Evolutionary conservation across 1,284 basidiomycete species (phyloP), one percentile per base, ranked within the genome.

Genomic region (Nidula niveotomentosa): DNA sequence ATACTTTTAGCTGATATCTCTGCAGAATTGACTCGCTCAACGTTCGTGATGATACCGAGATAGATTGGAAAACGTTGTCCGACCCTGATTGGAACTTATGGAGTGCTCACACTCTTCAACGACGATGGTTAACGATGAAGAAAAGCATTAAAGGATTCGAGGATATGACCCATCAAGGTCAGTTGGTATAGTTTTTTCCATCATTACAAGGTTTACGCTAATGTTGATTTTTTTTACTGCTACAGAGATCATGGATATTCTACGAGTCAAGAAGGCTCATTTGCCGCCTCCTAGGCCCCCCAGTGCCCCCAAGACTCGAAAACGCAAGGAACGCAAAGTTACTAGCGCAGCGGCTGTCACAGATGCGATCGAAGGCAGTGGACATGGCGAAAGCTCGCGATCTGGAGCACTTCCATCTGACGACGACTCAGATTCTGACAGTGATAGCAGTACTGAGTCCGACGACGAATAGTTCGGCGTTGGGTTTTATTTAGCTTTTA

Each of bases 11-110:
- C 18, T 58, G 30, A 56, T 49, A 13, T 35, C 49, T 44, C 30
- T 39, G 8, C 62, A 93, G 90, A 67, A 75, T 93, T 47, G 86
- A 87, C 60, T 84, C 88, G 0, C 69, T 91, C 49, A 80, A 85
- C 55, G 86, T 92, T 39, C 76, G 79, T 51, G 87, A 93, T 62
- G 90, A 93, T 61, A 88, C 81, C n/a, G 90, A 92, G 63, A 88
- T 93, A 52, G 86, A 91, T 62, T 93, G 91, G 90, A 91, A 90
- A 66, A 77, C 77, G 13, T 74, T 92, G 18, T 72, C 80, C 1
- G 90, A 93, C 66, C 66, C 82, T 23, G 77, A 85, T 55, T 92
- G 90, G 90, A 90, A 92, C 62, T 65, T 88, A n/a, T 92, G 88
- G 88, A 91, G 89, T 66, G 81, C 88, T 0, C 89, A 91, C 62